phyloP scores from a whole-genome alignment of 257 asterid genomes.

The Nicotiana tabacum region DNA sequence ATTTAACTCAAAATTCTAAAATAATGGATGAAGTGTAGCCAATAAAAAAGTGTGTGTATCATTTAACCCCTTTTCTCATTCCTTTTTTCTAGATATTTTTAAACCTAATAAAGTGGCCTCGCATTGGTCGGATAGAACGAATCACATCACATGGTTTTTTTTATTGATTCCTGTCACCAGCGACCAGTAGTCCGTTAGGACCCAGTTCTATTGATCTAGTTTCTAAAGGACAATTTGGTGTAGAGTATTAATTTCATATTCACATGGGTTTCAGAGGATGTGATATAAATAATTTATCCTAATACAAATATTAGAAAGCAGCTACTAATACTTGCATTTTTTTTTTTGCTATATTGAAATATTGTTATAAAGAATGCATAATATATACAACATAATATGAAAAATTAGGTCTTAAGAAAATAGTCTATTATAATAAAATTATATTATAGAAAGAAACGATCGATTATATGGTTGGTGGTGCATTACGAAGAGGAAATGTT shows the following conservation, averaged over 20 bases:
- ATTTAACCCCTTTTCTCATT: neutral
- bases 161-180: neutral
- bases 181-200: neutral
- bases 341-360: no score
- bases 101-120: neutral
- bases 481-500: neutral
- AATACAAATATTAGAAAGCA: no score
- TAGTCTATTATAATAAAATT: no score
- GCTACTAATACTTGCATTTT: no score
- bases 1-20: no score
- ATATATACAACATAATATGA: no score
- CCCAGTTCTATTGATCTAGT: no score
- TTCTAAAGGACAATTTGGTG: no score
- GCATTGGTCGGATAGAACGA: neutral
- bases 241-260: no score
- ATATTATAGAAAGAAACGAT: no score
- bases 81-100: neutral
- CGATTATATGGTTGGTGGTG: neutral
- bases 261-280: rapidly evolving
- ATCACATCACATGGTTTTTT: neutral
- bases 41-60: neutral
- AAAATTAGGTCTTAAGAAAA: no score
- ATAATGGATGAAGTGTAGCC: neutral
- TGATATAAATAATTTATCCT: rapidly evolving
- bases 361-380: no score